Evolutionary conservation across 306 rosid species (phyloP).

Genomic region (Lathyrus tuberosus): DNA sequence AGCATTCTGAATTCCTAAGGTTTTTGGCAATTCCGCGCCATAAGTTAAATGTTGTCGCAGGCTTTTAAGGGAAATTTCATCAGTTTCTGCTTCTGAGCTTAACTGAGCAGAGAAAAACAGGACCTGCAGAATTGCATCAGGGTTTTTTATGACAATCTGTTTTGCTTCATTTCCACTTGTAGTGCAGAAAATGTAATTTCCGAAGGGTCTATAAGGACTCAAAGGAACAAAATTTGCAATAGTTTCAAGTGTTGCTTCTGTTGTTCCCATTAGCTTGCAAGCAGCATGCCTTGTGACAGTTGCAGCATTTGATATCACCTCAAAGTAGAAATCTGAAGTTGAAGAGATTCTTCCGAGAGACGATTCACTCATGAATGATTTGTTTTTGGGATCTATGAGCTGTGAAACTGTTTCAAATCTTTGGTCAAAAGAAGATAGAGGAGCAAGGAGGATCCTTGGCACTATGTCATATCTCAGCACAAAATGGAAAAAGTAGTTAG

Average conservation of each 20-base stretch:
- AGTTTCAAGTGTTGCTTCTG: slow-evolving; percentile 53
- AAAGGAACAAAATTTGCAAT: slow-evolving; percentile 47
- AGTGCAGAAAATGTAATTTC: slow-evolving; percentile 65
- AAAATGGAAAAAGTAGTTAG: slow-evolving; percentile 55
- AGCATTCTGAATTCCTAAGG: slow-evolving; percentile 36
- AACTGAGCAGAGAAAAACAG: slow-evolving; percentile 60
- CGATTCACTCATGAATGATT: background rate
- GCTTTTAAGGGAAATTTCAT: slow-evolving; percentile 34
- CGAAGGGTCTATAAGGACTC: slow-evolving; percentile 87
- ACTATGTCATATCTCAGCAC: slow-evolving; percentile 63
- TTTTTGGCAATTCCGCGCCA: slow-evolving; percentile 27
- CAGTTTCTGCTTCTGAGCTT: slow-evolving; percentile 35
- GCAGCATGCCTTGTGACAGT: slow-evolving; percentile 61
- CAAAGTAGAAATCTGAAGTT: slow-evolving; percentile 35
- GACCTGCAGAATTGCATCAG: slow-evolving; percentile 72
- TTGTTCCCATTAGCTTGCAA: slow-evolving; percentile 58
- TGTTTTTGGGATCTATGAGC: slow-evolving; percentile 38
- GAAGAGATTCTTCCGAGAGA: background rate
- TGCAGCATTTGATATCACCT: slow-evolving; percentile 57
- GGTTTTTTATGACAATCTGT: slow-evolving; percentile 47
- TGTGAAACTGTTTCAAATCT: slow-evolving; percentile 38
- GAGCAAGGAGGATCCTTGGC: slow-evolving; percentile 70
- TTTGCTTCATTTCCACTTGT: slow-evolving; percentile 47
- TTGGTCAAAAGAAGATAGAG: slow-evolving; percentile 48
- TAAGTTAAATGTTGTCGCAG: slow-evolving; percentile 53